phyloP scores from a whole-genome alignment of 2,329 filamentous ascomycete genomes.

The Alternaria consortialis region DNA sequence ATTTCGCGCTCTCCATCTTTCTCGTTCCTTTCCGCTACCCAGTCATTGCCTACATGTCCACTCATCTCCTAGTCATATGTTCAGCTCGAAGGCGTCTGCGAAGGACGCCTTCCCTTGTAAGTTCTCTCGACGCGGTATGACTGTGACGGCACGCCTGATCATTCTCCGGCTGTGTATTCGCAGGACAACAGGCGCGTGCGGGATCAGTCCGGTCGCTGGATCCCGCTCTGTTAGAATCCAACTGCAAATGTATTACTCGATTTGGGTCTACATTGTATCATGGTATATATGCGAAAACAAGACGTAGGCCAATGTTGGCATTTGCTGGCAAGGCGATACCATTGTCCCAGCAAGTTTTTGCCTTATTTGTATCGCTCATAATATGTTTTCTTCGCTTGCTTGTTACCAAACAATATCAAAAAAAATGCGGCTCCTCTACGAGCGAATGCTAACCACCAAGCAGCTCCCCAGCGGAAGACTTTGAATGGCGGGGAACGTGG shows the following conservation, averaged over 20 bases:
- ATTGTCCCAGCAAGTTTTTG: not conserved
- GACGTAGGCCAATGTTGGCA: not conserved
- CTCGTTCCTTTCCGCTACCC: not conserved
- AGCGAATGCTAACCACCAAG: slow-evolving; percentile 8
- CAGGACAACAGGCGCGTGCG: not conserved
- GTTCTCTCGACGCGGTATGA: slow-evolving; percentile 8
- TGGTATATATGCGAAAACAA: not conserved
- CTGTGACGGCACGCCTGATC: slow-evolving; percentile 12
- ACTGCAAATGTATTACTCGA: not conserved
- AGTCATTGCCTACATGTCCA: slow-evolving; percentile 4
- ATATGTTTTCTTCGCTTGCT: not conserved
- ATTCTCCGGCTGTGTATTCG: not conserved
- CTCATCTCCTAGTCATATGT: slow-evolving; percentile 1
- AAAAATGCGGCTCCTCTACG: not conserved
- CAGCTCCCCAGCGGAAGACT: slow-evolving; percentile 57
- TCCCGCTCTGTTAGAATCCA: not conserved
- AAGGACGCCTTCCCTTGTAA: slow-evolving; percentile 6
- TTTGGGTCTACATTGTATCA: not conserved
- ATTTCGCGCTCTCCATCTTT: slow-evolving; percentile 10
- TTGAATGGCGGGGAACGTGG: slow-evolving; percentile 85
- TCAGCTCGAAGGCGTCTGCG: slow-evolving; percentile 7
- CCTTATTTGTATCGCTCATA: not conserved
- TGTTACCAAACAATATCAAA: not conserved
- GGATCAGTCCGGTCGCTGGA: not conserved
- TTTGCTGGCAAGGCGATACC: not conserved